Evolutionary conservation across 169 alveolate genomes (phyloP), one percentile per base, ranked within the genome.

Genomic region (Cryptosporidium andersoni): DNA sequence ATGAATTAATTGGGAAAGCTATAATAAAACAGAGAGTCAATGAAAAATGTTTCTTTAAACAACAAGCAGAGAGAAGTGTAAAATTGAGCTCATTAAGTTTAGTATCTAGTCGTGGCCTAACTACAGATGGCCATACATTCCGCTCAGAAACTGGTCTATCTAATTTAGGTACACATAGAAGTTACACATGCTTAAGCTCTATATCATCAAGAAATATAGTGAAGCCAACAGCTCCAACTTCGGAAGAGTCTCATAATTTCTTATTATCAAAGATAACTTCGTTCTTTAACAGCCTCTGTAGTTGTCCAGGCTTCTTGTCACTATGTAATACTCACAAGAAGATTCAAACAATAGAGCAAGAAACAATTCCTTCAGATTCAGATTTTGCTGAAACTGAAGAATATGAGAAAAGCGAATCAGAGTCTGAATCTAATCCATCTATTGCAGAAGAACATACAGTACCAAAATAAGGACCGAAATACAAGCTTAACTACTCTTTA

Each of bases 291-390:
- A 64, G 85, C 3, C 16, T 74, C 2, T 74, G 85, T 60, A 74
- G 85, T 42, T 74, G 85, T 47, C 85, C 85, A 43, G 85, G 85
- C 12, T 74, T 74, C 49, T 58, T 74, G 9, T 74, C 85, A n/a
- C 37, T 43, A 6, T 74, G 85, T 51, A 74, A 55, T 9, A 74
- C 55, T 51, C 55, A 36, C 34, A 74, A 60, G 51, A 64, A 63
- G n/a, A 42, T 74, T 9, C 51, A 74, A 47, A 58, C 85, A 45
- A 58, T 74, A 16, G 85, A 74, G 34, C 85, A 74, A 48, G 85
- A 74, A 11, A 48, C 64, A 14, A 43, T 74, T 12, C 85, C 85
- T 14, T 74, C 85, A 3, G 85, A 74, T 34, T 74, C 85, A 4
- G 85, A 74, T 60, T 74, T 74, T 60, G 85, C 85, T 36, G 85